Base-by-base conservation (phyloP, 1,284 basidiomycete genomes). In the Ustilago shanxiensis region DNA sequence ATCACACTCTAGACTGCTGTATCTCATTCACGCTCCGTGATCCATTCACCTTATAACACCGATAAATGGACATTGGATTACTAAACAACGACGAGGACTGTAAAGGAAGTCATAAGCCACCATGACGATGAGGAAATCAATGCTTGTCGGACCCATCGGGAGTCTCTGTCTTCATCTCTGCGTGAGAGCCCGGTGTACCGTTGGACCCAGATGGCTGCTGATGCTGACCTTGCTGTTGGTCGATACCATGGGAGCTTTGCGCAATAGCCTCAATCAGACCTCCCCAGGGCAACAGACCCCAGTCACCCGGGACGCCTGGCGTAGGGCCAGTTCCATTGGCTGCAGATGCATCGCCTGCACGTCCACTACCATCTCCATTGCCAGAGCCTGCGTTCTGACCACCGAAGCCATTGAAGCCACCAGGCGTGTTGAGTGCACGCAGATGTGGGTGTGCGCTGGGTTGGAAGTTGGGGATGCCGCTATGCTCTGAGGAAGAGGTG, bases 261-360 rank as follows among this genome's bases (percentile, higher is more conserved):
- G 74, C 74, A 35, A 81, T 81, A 2, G 80, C 79, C 59, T 81
- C 79, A 20, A 82, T 82, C 47, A 82, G 45, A 1, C 77, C 80
- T 9, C 79, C 77, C 80, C 80, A 82, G 2, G 80, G 80, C 39
- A 80, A 33, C 41, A 80, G 37, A 1, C 71, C 70, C 70, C 72
- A 72, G 35, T 79, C 77, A 14, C 67, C 60, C 3, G 70, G 60
- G 16, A 57, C 58, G 26, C 50, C 64, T 7, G 8, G 28, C 8
- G 44, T 51, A 18, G 31, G 16, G n/a, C 49, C 49, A 26, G 41
- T 35, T 18, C 64, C 64, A 26, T 58, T 70, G 6, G 14, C 24
- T 3, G 55, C 51, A 7, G 47, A 44, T 20, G 41, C 41, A 16
- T 44, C 41, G 41, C 41, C 41, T 44, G 41, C 20, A 7, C 45